Conservation (phyloP, 164 flowering plant species). For the Magnolia officinalis region DNA sequence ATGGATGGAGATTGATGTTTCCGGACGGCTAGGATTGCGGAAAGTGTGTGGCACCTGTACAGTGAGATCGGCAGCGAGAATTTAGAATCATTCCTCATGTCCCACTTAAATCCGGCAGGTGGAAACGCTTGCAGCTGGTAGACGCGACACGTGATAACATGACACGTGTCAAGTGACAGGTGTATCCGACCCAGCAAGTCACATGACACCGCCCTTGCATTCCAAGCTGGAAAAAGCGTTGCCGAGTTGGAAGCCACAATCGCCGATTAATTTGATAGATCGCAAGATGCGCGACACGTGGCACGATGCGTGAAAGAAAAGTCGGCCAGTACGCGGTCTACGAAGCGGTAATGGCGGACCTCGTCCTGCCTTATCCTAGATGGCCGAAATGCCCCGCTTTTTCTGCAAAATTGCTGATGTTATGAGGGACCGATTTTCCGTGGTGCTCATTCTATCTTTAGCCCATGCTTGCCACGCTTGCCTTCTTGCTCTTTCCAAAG, state of each 20-base stretch:
- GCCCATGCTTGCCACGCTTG: not conserved
- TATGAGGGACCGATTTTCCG: not conserved
- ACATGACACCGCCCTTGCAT: not conserved
- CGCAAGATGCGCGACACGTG: not conserved
- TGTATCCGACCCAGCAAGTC: not conserved
- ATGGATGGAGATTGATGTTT: not conserved
- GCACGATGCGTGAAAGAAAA: not conserved
- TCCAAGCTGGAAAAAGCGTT: not conserved
- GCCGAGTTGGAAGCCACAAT: constrained; percentile 1
- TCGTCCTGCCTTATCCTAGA: not conserved
- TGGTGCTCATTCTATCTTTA: not conserved
- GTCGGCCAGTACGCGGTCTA: not conserved
- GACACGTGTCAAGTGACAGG: not conserved
- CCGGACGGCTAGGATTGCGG: not conserved
- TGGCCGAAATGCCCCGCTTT: not conserved
- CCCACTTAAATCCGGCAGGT: constrained; percentile 6
- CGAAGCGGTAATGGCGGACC: constrained; percentile 6
- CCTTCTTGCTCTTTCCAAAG: not conserved
- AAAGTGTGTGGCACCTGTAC: not conserved
- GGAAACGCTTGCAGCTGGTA: not conserved
- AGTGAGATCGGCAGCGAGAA: not conserved
- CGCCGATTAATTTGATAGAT: not conserved
- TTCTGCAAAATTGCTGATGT: not conserved
- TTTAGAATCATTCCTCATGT: not conserved
- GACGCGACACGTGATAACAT: not conserved